Conservation (phyloP, 192 early-diverging fungal genomes). For the Coemansia sp. region DNA sequence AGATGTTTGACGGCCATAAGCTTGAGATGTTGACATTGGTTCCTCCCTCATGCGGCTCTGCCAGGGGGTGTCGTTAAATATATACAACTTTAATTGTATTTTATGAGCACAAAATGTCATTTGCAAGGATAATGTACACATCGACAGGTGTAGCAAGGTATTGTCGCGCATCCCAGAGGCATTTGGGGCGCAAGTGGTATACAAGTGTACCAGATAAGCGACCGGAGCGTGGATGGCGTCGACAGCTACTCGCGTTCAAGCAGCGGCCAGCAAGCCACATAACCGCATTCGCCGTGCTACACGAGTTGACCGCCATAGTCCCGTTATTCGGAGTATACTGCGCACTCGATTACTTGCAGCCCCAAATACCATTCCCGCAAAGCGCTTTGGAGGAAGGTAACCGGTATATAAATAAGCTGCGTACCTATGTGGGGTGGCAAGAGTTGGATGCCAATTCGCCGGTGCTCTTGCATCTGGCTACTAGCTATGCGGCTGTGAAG, state of each 20-base stretch:
- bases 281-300: slow-evolving; percentile 76
- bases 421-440: slow-evolving; percentile 53
- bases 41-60: neutral
- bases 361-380: slow-evolving; percentile 69
- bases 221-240: slow-evolving; percentile 13
- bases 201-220: neutral
- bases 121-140: neutral
- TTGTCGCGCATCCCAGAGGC: neutral
- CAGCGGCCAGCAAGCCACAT: slow-evolving; percentile 70
- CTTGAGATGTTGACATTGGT: neutral
- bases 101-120: neutral
- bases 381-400: slow-evolving; percentile 59
- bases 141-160: neutral
- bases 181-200: neutral
- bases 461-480: slow-evolving; percentile 71
- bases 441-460: slow-evolving; percentile 39
- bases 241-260: slow-evolving; percentile 54
- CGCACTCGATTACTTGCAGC: slow-evolving; percentile 53
- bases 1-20: neutral
- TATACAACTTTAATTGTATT: neutral
- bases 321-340: slow-evolving; percentile 79
- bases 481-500: slow-evolving; percentile 84
- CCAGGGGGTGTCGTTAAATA: neutral
- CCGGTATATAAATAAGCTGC: slow-evolving; percentile 59
- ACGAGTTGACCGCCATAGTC: slow-evolving; percentile 85